These are phyloP conservation scores for Epichloe gansuensis DNA, from an alignment of 2,329 filamentous ascomycete species.

Conservation along the genomic window DNA sequence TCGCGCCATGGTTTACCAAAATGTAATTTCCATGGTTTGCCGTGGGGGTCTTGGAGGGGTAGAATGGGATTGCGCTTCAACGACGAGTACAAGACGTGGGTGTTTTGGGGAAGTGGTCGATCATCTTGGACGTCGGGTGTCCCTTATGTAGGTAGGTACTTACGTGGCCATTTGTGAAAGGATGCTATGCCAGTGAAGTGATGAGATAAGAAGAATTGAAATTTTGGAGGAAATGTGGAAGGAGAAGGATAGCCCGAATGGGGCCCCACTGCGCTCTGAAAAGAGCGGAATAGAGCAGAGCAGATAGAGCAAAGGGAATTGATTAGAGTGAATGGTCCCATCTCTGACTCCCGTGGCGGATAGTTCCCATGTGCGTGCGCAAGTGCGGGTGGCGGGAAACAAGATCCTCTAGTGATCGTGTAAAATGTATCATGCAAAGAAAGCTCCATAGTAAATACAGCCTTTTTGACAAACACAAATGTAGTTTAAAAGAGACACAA, in stretches of 20 bases:
- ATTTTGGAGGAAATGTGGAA: too few relatives aligned
- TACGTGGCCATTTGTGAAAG: slow-evolving; percentile 11
- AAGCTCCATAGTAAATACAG: neutral
- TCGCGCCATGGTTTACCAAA: too few relatives aligned
- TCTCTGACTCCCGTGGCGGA: too few relatives aligned
- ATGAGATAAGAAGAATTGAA: neutral
- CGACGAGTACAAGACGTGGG: neutral
- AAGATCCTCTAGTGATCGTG: too few relatives aligned
- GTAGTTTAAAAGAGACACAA: neutral
- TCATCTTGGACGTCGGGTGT: neutral
- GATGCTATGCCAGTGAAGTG: neutral
- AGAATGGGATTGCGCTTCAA: neutral
- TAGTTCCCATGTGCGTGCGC: too few relatives aligned
- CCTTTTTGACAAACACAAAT: neutral
- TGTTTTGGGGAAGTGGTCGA: neutral
- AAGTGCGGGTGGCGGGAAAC: too few relatives aligned
- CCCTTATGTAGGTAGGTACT: neutral
- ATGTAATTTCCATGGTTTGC: too few relatives aligned
- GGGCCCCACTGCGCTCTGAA: neutral
- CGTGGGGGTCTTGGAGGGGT: neutral
- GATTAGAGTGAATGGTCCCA: too few relatives aligned
- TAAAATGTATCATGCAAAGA: neutral
- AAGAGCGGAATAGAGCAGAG: neutral
- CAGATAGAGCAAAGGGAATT: neutral
- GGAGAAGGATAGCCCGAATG: too few relatives aligned